Evolutionary conservation across 1,284 basidiomycete genomes (phyloP), one percentile per base, ranked within the genome.

Genomic region (Austroboletus rostrupii): DNA sequence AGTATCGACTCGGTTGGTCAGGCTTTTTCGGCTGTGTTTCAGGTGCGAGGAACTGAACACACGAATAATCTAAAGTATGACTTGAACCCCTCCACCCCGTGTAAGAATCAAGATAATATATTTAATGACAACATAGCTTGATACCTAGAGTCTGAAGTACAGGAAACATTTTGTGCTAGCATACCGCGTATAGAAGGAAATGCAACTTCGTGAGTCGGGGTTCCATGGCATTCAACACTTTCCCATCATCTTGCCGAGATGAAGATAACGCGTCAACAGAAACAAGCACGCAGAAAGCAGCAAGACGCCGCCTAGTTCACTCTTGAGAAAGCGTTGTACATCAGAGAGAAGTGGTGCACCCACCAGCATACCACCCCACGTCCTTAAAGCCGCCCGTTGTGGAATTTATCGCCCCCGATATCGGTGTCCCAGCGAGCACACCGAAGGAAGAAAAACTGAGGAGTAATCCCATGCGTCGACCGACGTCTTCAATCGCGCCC

Each of bases 401-500:
- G 33, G 50, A 61, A 43, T 68, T 56, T 61, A 81, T 78, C 1
- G 72, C 73, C 1, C 79, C 79, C 1, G 74, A 72, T 50, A 80
- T 74, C 2, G 78, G 78, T 16, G 77, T 72, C 1, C 78, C 78
- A 10, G 62, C 66, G 21, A 79, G 58, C 0, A 73, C 70, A 11
- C 77, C 76, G 26, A 78, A 42, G 1, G 76, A 70, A 13, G 76
- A 57, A 45, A 83, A 67, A 9, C 74, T 79, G 64, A 82, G 70
- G 37, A 76, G 72, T 69, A 84, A 77, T 0, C 85, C 83, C 5
- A 75, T 67, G 12, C 82, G 74, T 29, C 78, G 70, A 28, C 85
- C 85, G 7, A 85, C 72, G 56, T 85, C 81, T n/a, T 68, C 67
- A 2, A 74, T 70, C 0, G 74, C 72, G 1, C 87, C 85, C 65